phyloP scores from a whole-genome alignment of 2,329 filamentous ascomycete species.

The Nemania serpens region DNA sequence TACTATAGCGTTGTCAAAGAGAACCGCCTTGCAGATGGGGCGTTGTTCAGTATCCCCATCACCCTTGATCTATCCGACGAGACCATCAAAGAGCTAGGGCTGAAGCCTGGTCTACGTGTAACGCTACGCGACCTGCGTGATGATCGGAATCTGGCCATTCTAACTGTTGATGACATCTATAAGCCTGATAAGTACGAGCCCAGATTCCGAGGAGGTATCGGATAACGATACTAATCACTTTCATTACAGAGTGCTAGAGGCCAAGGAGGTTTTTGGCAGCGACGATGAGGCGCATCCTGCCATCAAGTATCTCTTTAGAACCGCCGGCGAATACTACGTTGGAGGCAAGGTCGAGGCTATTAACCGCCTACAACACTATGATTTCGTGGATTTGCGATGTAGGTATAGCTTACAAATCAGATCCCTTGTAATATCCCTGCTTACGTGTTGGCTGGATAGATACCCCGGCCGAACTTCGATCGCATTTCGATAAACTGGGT shows the following conservation, averaged over 20 bases:
- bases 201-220: conserved; percentile 48
- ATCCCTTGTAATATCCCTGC: conserved; percentile 4
- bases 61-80: conserved; percentile 82
- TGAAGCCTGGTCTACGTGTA: conserved; percentile 81
- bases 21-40: conserved; percentile 83
- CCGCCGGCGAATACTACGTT: conserved; percentile 85
- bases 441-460: conserved; percentile 53
- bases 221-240: conserved; percentile 50
- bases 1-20: conserved; percentile 77
- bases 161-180: conserved; percentile 96
- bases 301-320: conserved; percentile 84
- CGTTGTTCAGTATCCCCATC: conserved; percentile 96
- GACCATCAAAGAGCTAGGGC: conserved; percentile 72
- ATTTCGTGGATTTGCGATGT: conserved; percentile 96
- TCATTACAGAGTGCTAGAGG: conserved; percentile 74
- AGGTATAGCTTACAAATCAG: conserved; percentile 45
- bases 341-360: conserved; percentile 96
- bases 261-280: conserved; percentile 91
- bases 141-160: conserved; percentile 92
- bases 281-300: conserved; percentile 90
- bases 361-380: conserved; percentile 96
- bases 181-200: conserved; percentile 83
- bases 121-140: conserved; percentile 95
- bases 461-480: conserved; percentile 90
- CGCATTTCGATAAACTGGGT: conserved; percentile 99